A percentile compares a stretch with the other conserved stretches of the same genome.
These are phyloP conservation scores for Phytophthora uliginosa DNA, from an alignment of 352 stramenopile species.

Conservation along the genomic window DNA sequence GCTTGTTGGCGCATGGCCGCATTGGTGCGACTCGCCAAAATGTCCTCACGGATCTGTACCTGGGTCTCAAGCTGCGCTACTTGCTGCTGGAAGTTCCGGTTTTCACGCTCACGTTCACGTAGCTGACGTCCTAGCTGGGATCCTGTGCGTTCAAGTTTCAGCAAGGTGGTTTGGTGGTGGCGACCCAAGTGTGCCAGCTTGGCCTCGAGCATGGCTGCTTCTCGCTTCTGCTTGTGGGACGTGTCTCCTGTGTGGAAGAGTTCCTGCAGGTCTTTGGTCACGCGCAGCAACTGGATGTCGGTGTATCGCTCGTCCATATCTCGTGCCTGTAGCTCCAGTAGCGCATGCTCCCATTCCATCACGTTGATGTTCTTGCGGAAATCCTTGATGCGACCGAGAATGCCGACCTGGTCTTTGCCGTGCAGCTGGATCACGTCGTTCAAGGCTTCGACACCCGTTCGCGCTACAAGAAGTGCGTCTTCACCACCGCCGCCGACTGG, in stretches of 20 bases:
- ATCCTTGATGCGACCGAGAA: slow-evolving; percentile 93
- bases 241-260: slow-evolving; percentile 90
- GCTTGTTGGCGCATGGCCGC: slow-evolving; percentile 48
- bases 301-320: slow-evolving; percentile 95
- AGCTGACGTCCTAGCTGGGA: slow-evolving; percentile 70
- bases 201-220: slow-evolving; percentile 74
- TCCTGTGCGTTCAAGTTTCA: slow-evolving; percentile 70
- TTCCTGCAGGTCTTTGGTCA: slow-evolving; percentile 95
- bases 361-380: slow-evolving; percentile 96
- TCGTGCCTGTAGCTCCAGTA: slow-evolving; percentile 80
- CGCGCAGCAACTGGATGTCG: slow-evolving; percentile 93
- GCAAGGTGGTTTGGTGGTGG: slow-evolving; percentile 66
- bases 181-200: slow-evolving; percentile 76
- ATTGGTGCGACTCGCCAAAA: slow-evolving; percentile 79
- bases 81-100: slow-evolving; percentile 82
- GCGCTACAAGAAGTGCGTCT: slow-evolving; percentile 83
- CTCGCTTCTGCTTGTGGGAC: slow-evolving; percentile 81
- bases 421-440: slow-evolving; percentile 91
- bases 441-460: slow-evolving; percentile 82
- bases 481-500: slow-evolving; percentile 60
- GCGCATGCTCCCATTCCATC: slow-evolving; percentile 94
- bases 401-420: slow-evolving; percentile 87
- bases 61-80: slow-evolving; percentile 81
- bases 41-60: slow-evolving; percentile 92
- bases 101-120: slow-evolving; percentile 81